Evolutionary conservation across 345 rosid genomes (phyloP), one percentile per base, ranked within the genome.

Genomic region (Firmiana major): DNA sequence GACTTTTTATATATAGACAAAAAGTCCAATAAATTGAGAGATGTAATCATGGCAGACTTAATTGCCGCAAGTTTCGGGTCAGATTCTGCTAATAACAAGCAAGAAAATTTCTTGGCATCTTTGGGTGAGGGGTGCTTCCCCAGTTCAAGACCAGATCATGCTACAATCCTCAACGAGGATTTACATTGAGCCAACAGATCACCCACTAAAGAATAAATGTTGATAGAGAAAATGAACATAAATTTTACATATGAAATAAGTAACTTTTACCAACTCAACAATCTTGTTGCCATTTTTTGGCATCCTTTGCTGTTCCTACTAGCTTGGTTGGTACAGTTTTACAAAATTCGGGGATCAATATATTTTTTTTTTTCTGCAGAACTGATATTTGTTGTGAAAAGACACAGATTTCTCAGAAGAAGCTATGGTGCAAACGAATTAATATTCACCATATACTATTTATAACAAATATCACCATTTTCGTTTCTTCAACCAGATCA

Each of bases 51-150:
- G 84, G 78, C 62, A 54, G 81, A 76, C 77, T 84, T 83, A 80
- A 87, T 82, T 80, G 88, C 83, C 55, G 90, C 81, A 82, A 58
- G 90, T 86, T 89, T 83, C 73, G 63, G 63, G 88, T 89, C 90
- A 75, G 84, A 78, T 74, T 89, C 92, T 86, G 74, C 78, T 74
- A 63, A 71, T 51, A 53, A 51, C 55, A 51, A 77, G 28, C 31
- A 54, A 55, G 55, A 58, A 54, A 71, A 70, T 26, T 36, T 49
- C 21, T 68, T 55, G 43, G 51, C 17, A 57, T 24, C 40, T 64
- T 65, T n/a, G n/a, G n/a, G n/a, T n/a, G n/a, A n/a, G n/a, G n/a
- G n/a, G n/a, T n/a, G n/a, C n/a, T n/a, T n/a, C n/a, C n/a, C n/a
- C n/a, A n/a, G n/a, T n/a, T n/a, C n/a, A n/a, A n/a, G n/a, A n/a